Conservation (phyloP, 495 filamentous ascomycete genomes). For the Penicilliopsis zonata region DNA sequence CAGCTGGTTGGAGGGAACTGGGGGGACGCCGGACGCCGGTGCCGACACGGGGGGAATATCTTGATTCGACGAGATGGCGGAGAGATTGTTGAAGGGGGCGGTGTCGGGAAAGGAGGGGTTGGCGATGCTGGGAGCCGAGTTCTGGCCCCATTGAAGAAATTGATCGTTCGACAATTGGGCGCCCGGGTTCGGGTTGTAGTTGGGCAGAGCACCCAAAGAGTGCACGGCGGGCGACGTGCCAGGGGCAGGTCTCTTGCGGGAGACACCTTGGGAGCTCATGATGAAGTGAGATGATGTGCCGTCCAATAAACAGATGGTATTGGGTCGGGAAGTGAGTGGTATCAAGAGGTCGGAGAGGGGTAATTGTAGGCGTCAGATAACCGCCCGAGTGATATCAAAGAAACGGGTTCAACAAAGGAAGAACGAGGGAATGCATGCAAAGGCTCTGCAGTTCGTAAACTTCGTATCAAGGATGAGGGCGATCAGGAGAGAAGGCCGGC, state of each 20-base stretch:
- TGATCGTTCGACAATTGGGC: slow-evolving; percentile 40
- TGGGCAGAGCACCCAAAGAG: slow-evolving; percentile 22
- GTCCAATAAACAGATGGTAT: no score
- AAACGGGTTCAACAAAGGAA: no score
- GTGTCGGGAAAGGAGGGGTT: slow-evolving; percentile 19
- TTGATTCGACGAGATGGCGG: slow-evolving; percentile 21
- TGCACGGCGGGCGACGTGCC: slow-evolving; percentile 50
- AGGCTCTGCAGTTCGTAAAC: slow-evolving; percentile 4
- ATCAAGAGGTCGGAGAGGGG: no score
- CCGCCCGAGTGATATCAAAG: no score
- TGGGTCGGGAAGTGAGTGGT: no score
- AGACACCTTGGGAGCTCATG: slow-evolving; percentile 33
- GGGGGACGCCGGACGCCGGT: slow-evolving; percentile 13
- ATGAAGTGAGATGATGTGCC: no score
- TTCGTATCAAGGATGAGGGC: slow-evolving; percentile 3
- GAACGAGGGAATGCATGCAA: slow-evolving; percentile 1
- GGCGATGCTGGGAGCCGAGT: slow-evolving; percentile 21
- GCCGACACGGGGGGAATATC: slow-evolving; percentile 25
- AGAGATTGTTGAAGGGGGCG: slow-evolving; percentile 29
- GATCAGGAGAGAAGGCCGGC: neutral
- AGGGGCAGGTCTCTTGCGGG: slow-evolving; percentile 63
- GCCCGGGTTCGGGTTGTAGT: slow-evolving; percentile 18
- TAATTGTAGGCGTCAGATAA: no score
- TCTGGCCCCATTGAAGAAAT: slow-evolving; percentile 42
- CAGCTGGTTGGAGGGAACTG: slow-evolving; percentile 48